A percentile compares a stretch with the other conserved stretches of the same genome.
These are phyloP conservation scores for Lolium multiflorum DNA, from an alignment of 176 grass and related monocot genomes.

Conservation along the genomic window DNA sequence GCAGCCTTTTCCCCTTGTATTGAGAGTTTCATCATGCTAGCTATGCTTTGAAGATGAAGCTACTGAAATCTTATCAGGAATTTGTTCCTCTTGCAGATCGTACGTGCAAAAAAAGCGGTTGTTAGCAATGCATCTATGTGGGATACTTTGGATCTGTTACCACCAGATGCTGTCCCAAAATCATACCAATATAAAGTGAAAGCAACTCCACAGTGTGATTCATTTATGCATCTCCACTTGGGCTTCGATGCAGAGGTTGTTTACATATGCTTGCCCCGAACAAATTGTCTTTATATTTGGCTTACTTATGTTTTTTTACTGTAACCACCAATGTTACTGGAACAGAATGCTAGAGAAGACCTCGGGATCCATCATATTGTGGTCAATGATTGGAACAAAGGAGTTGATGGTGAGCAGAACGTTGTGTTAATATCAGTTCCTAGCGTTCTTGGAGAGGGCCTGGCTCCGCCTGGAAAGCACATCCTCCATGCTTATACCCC, in stretches of 20 bases:
- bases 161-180: slow-evolving; percentile 66
- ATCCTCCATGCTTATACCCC: slow-evolving; percentile 95
- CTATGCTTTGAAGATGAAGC: slow-evolving; percentile 33
- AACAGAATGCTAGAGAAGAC: slow-evolving; percentile 71
- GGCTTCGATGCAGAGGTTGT: slow-evolving; percentile 85
- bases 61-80: slow-evolving; percentile 44
- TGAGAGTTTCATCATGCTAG: slow-evolving; percentile 31
- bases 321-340: slow-evolving; percentile 36
- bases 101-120: slow-evolving; percentile 91
- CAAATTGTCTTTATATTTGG: slow-evolving; percentile 1
- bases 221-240: slow-evolving; percentile 95
- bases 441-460: slow-evolving; percentile 67
- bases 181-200: slow-evolving; percentile 74
- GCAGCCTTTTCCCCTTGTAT: slow-evolving; percentile 26
- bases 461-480: slow-evolving; percentile 85
- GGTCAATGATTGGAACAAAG: slow-evolving; percentile 85
- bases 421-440: slow-evolving; percentile 92
- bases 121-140: slow-evolving; percentile 96
- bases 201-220: slow-evolving; percentile 90
- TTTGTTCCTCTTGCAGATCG: slow-evolving; percentile 58
- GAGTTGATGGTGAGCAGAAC: slow-evolving; percentile 86
- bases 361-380: slow-evolving; percentile 97
- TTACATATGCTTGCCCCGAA: slow-evolving; percentile 15
- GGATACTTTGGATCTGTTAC: slow-evolving; percentile 87
- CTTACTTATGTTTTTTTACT: not conserved